Base-by-base conservation (phyloP, 2,329 filamentous ascomycete species). In the Zymoseptoria passerinii region DNA sequence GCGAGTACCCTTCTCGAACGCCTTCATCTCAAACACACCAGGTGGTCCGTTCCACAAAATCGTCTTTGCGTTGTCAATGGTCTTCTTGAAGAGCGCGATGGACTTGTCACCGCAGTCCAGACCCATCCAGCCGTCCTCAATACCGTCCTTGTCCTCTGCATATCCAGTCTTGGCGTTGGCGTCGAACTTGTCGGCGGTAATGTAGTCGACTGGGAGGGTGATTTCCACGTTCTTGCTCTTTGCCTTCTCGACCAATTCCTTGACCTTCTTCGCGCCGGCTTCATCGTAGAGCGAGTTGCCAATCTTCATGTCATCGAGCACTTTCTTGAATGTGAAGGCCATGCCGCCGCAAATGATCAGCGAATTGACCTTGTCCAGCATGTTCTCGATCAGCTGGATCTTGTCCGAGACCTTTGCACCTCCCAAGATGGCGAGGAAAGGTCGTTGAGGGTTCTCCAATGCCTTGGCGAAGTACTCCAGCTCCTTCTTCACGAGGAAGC, bases 281-380 rank as follows among this genome's bases (percentile, higher is more conserved):
- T 96, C 90, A 70, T 99, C 94, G 74, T 95, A 99, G 70, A 99
- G 83, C 55, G 80, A 94, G 80, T 86, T 86, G 62, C 94, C 94
- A 67, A 99, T 99, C 76, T 86, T 83, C 71, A 97, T 86, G 73
- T 83, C 81, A 78, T 96, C 84, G 58, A 97, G 83, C n/a, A 90
- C 92, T 85, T 99, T 99, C 84, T 97, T 97, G 85, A 99, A 99
- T 70, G 94, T 99, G 81, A 97, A 99, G 63, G 94, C 92, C 94
- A 99, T 99, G 70, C 85, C 94, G 73, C 94, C 94, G 75, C 92
- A 96, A 78, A 99, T 88, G 77, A 99, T 88, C 66, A 99, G 84
- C 75, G 87, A 94, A 83, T 99, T 84, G 76, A 99, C 92, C 84
- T 99, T 97, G 78, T 91, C 89, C 67, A 99, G 87, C 66, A 99